Evolutionary conservation across 2,329 filamentous ascomycete genomes (phyloP).

Genomic region (Orbilia javanica): DNA sequence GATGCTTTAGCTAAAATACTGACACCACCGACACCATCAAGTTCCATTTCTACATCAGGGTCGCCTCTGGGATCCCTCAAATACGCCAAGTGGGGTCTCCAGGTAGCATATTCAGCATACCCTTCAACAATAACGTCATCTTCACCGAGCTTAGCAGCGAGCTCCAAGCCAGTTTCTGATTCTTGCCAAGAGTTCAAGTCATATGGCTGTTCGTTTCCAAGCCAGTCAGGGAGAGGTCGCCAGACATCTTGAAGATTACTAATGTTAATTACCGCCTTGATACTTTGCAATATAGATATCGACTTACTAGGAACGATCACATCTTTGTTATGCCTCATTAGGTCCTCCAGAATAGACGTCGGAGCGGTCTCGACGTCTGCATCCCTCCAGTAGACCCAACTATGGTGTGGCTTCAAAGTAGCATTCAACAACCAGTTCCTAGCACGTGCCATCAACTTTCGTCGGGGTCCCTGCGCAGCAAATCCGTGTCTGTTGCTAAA

Average conservation of each 20-base stretch:
- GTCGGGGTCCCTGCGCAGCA: slow-evolving; percentile 89
- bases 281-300: slow-evolving; percentile 52
- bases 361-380: slow-evolving; percentile 98
- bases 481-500: slow-evolving; percentile 98
- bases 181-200: slow-evolving; percentile 99
- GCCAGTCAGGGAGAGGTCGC: slow-evolving; percentile 98
- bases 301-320: slow-evolving; percentile 94
- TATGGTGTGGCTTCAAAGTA: slow-evolving; percentile 91
- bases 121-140: slow-evolving; percentile 99
- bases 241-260: slow-evolving; percentile 79
- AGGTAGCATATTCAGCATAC: slow-evolving; percentile 98
- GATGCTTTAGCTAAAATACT: slow-evolving; percentile 96
- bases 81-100: slow-evolving; percentile 96
- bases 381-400: slow-evolving; percentile 99
- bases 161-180: slow-evolving; percentile 91
- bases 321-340: slow-evolving; percentile 99
- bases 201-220: slow-evolving; percentile 97
- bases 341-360: slow-evolving; percentile 93
- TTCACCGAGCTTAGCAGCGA: slow-evolving; percentile 95
- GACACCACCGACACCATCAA: slow-evolving; percentile 96
- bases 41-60: slow-evolving; percentile 99
- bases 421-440: slow-evolving; percentile 97
- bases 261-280: slow-evolving; percentile 61
- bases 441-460: slow-evolving; percentile 98
- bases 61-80: slow-evolving; percentile 96